Conservation (phyloP, 257 asterid species). For the Cruciata laevipes region DNA sequence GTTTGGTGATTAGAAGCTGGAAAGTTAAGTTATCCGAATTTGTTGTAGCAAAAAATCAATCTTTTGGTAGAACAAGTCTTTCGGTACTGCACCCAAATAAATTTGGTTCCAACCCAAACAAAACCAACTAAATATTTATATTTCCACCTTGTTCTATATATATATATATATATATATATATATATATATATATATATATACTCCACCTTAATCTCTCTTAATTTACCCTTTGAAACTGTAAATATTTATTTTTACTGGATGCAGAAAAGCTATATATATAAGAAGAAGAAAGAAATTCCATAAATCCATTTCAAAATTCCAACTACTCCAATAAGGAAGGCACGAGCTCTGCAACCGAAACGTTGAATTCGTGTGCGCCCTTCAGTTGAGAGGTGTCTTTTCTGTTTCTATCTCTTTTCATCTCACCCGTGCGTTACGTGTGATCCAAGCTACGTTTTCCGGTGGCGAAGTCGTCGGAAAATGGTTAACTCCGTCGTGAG, state of each 20-base stretch:
- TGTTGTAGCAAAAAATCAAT: neutral
- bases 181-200: neutral
- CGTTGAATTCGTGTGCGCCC: constrained; percentile 38
- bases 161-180: neutral
- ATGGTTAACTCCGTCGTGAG: constrained; percentile 22
- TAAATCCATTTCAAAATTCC: constrained; percentile 8
- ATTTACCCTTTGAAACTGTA: neutral
- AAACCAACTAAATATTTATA: neutral
- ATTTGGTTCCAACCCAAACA: neutral
- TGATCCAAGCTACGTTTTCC: neutral
- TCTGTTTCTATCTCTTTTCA: constrained; percentile 12
- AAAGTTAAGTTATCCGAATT: constrained; percentile 10
- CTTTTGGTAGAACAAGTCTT: neutral
- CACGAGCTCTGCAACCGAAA: constrained; percentile 8
- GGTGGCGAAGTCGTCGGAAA: neutral
- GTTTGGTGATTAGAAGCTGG: constrained; percentile 12
- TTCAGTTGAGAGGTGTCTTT: constrained; percentile 47
- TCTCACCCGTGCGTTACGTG: neutral
- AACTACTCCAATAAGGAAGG: constrained; percentile 26
- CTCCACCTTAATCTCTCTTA: neutral
- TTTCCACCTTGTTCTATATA: neutral
- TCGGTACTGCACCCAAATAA: neutral
- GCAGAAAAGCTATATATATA: neutral
- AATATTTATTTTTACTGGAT: neutral
- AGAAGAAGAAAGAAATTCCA: neutral